Conservation (phyloP, 352 stramenopile genomes). For the Phytophthora colocasiae region DNA sequence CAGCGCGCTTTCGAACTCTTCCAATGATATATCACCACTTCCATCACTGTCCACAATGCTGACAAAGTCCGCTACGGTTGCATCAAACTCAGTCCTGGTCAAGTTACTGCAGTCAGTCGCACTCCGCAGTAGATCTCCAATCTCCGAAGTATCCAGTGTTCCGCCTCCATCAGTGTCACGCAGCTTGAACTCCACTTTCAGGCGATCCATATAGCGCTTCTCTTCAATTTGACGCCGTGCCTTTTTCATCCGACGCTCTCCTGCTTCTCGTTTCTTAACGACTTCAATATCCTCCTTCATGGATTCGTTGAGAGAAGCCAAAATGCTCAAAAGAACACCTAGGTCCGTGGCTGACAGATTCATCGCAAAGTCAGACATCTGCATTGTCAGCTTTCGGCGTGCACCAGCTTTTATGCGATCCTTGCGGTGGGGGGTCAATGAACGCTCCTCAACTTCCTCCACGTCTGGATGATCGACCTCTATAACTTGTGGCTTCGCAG, state of each 20-base stretch:
- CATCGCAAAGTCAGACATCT: conserved; percentile 87
- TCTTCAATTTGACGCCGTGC: conserved; percentile 66
- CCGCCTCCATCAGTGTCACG: conserved; percentile 80
- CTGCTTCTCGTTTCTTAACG: conserved; percentile 56
- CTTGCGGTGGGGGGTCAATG: conserved; percentile 27
- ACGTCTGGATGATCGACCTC: conserved; percentile 67
- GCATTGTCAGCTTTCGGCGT: conserved; percentile 70
- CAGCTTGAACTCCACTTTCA: conserved; percentile 78
- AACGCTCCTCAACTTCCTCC: conserved; percentile 41
- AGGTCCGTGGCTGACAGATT: conserved; percentile 86
- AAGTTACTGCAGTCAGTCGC: conserved; percentile 76
- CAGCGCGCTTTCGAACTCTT: conserved; percentile 83
- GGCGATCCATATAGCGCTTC: conserved; percentile 69
- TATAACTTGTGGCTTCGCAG: conserved; percentile 63
- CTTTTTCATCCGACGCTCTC: conserved; percentile 53
- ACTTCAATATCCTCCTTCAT: conserved; percentile 78
- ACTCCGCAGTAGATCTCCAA: conserved; percentile 66
- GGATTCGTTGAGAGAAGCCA: conserved; percentile 65
- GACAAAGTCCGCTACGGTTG: conserved; percentile 77
- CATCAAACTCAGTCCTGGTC: conserved; percentile 81
- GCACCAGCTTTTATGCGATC: conserved; percentile 65
- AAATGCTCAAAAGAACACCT: conserved; percentile 82
- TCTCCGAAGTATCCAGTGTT: conserved; percentile 72
- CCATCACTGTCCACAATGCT: conserved; percentile 81
- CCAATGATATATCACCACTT: conserved; percentile 84